A percentile compares a stretch with the other conserved stretches of the same genome.
Conservation (phyloP, 306 rosid species). For the Corylus avellana region DNA sequence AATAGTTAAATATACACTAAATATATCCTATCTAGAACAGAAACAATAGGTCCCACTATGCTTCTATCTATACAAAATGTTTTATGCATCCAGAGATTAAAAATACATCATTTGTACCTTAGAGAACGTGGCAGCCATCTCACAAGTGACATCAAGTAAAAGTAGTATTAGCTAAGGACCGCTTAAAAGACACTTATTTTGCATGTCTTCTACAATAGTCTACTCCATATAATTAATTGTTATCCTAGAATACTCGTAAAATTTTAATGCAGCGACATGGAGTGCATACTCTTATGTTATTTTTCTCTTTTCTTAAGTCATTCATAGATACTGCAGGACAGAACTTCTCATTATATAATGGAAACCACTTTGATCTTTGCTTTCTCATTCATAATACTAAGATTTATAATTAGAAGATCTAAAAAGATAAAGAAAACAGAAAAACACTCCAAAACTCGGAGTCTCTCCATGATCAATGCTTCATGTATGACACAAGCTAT, state of each 20-base stretch:
- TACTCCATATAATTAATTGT: background rate
- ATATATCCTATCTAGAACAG: background rate
- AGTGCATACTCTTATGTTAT: background rate
- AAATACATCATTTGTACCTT: background rate
- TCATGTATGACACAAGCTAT: background rate
- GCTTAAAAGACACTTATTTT: background rate
- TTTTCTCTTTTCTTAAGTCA: background rate
- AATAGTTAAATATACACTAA: background rate
- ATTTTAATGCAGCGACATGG: background rate
- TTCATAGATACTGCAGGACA: background rate
- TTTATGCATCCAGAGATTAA: background rate
- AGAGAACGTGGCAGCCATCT: background rate
- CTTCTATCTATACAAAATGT: background rate
- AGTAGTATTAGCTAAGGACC: background rate
- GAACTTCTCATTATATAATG: background rate
- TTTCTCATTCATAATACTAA: background rate
- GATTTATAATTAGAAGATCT: background rate
- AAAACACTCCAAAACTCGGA: background rate
- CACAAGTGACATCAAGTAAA: background rate
- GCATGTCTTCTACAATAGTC: background rate
- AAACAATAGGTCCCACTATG: background rate
- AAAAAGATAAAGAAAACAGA: background rate
- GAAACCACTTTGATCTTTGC: background rate
- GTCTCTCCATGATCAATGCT: background rate
- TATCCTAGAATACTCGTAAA: background rate